Base-by-base conservation (phyloP, 139 green algal genomes). In the Desmodesmus armatus region DNA sequence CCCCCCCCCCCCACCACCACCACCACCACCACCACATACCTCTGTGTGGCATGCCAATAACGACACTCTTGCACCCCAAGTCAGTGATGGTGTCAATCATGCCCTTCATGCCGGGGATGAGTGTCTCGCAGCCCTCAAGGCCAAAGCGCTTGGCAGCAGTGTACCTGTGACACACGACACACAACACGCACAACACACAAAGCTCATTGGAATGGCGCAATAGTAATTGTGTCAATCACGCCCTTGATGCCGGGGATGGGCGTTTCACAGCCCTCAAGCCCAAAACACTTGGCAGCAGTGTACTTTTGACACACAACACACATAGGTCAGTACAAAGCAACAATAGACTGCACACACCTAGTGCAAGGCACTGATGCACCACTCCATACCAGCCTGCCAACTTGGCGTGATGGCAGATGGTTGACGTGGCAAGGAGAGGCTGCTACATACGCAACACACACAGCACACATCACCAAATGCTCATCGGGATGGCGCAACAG, bases 181-280 rank as follows among this genome's bases (percentile, higher is more conserved):
- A n/a, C n/a, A n/a, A n/a, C n/a, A n/a, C n/a, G n/a, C n/a, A n/a
- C n/a, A n/a, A 11, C 19, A 29, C 39, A 37, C 23, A 33, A 23
- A 37, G 70, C 23, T 13, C 23, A 53, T 27, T 73, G 65, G 65
- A n/a, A n/a, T n/a, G n/a, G n/a, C n/a, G n/a, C n/a, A n/a, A n/a
- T n/a, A n/a, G 97, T 95, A 21, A 89, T 85, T 17, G 53, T 77
- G 90, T 99, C 97, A 82, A 99, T 99, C 55, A 98, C 72, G 9
- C 93, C 91, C 91, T 99, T 99, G 94, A 99, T 98, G 51, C 96
- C 97, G 0, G 97, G 97, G 63, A 99, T 96, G 17, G 99, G 91
- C 21, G 95, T 95, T 90, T 99, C 97, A 53, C 93, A 96, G 44
- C 97, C 97, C 91, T 98, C 95, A 78, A 98, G 89, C 0, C 95